A percentile compares a stretch with the other conserved stretches of the same genome.
These are phyloP conservation scores for Phytophthora melonis DNA, from an alignment of 352 stramenopile genomes.

Conservation along the genomic window DNA sequence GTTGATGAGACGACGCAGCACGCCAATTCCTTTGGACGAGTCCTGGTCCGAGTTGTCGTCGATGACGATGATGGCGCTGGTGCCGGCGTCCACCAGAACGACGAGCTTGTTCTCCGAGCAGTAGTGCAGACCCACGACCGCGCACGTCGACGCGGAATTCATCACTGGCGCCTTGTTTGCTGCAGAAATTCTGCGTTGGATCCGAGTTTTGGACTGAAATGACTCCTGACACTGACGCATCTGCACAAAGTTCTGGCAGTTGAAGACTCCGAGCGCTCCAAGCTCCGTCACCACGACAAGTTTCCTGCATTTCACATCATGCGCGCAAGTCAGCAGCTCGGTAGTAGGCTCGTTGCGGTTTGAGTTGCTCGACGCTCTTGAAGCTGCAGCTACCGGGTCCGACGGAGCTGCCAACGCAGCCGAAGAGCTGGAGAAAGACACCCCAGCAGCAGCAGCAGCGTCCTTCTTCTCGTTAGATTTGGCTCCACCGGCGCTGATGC, in stretches of 20 bases:
- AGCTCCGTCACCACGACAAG: slow-evolving; percentile 66
- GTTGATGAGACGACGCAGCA: slow-evolving; percentile 71
- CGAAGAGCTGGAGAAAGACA: slow-evolving; percentile 5
- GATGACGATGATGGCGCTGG: slow-evolving; percentile 66
- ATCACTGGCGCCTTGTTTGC: slow-evolving; percentile 12
- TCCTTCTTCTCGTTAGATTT: slow-evolving; percentile 4
- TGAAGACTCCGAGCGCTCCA: slow-evolving; percentile 72
- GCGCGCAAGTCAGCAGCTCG: slow-evolving; percentile 59
- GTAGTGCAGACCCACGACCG: slow-evolving; percentile 71
- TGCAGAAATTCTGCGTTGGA: neutral
- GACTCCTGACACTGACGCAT: slow-evolving; percentile 72
- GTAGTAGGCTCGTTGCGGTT: slow-evolving; percentile 37
- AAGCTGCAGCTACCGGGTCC: neutral
- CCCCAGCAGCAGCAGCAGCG: neutral
- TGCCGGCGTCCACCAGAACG: slow-evolving; percentile 53
- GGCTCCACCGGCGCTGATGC: neutral
- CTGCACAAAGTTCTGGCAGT: slow-evolving; percentile 78
- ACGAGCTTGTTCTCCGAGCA: slow-evolving; percentile 83
- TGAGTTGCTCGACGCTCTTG: slow-evolving; percentile 10
- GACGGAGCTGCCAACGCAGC: neutral
- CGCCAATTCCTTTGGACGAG: slow-evolving; percentile 48
- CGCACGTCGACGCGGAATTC: slow-evolving; percentile 42
- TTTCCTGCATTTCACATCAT: slow-evolving; percentile 71
- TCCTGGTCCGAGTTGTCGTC: slow-evolving; percentile 71
- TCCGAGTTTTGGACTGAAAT: slow-evolving; percentile 36